Evolutionary conservation across 2,329 filamentous ascomycete species (phyloP), one percentile per base, ranked within the genome.

Genomic region (Cladosporium austrohemisphaericum): DNA sequence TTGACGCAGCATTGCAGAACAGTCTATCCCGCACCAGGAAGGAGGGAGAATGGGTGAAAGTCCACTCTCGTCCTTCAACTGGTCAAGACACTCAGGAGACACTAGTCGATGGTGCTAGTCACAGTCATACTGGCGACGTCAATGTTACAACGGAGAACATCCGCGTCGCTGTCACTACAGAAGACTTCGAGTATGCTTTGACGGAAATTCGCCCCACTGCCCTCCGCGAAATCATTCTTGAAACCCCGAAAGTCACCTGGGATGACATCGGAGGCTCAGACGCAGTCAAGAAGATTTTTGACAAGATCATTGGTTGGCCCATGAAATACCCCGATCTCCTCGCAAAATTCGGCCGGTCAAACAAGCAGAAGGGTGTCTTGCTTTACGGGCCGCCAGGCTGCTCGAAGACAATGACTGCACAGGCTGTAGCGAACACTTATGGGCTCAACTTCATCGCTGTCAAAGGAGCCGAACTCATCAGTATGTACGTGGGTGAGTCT

Each of bases 401-500:
- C 70, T 94, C 90, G 55, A 97, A 97, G 71, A 97, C 92, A 0
- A 80, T 96, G 65, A 89, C 84, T 0, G 92, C 92, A 0, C 90
- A 95, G 65, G 92, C 92, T 22, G 81, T 95, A 58, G 92, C 92
- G 13, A 95, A 89, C 5, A 90, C 94, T 66, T 88, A 88, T 23
- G 86, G 86, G 3, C 84, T 94, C 69, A 96, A 96, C 67, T 96
- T 96, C 74, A 84, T 96, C 64, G 86, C 90, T 7, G 88, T 97
- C 57, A 95, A 96, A 70, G 92, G 90, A 20, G 89, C 89, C 28
- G 92, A 96, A 68, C 79, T 96, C 10, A 83, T 95, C 52, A 94
- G 90, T 70, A 95, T 95, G 88, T 97, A 96, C 68, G 91, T 97
- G 14, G 92, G 92, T 53, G 92, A 97, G 67, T 92, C 90, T 2